Conservation (phyloP, 768 basidiomycete genomes). For the Pulveroboletus ravenelii region DNA sequence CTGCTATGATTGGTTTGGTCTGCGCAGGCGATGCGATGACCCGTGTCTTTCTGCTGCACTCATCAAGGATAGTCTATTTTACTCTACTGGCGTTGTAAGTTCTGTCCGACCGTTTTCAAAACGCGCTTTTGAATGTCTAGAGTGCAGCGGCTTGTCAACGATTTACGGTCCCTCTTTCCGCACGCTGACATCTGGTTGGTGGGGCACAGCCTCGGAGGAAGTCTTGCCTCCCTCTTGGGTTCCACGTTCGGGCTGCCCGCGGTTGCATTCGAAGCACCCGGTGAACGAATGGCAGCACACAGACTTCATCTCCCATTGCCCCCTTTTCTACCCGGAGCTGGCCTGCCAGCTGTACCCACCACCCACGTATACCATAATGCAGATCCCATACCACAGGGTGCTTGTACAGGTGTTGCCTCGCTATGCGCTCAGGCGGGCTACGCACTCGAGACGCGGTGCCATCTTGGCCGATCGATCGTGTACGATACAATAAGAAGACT, state of each 20-base stretch:
- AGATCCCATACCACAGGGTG: slow-evolving; percentile 63
- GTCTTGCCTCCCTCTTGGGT: slow-evolving; percentile 58
- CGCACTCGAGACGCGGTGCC: slow-evolving; percentile 58
- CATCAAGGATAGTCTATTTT: slow-evolving; percentile 87
- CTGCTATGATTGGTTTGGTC: slow-evolving; percentile 55
- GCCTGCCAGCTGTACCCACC: slow-evolving; percentile 24
- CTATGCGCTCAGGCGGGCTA: slow-evolving; percentile 62
- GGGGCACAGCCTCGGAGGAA: slow-evolving; percentile 60
- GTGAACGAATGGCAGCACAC: slow-evolving; percentile 56
- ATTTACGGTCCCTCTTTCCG: slow-evolving; percentile 54
- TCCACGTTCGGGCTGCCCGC: slow-evolving; percentile 62
- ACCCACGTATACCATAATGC: slow-evolving; percentile 64
- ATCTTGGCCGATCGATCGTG: slow-evolving; percentile 57
- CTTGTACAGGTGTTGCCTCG: slow-evolving; percentile 47
- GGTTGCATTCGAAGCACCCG: slow-evolving; percentile 62
- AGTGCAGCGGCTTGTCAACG: slow-evolving; percentile 50
- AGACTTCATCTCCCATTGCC: slow-evolving; percentile 64
- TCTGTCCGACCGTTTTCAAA: background rate
- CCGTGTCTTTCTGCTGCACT: slow-evolving; percentile 81
- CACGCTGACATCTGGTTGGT: slow-evolving; percentile 57
- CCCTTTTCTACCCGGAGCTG: slow-evolving; percentile 6
- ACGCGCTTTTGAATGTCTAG: slow-evolving; percentile 7
- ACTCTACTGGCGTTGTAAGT: slow-evolving; percentile 79
- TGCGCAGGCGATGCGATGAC: slow-evolving; percentile 69
- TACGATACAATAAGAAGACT: slow-evolving; percentile 64